Base-by-base conservation (phyloP, 2,329 filamentous ascomycete genomes). In the Cercospora canescens region DNA sequence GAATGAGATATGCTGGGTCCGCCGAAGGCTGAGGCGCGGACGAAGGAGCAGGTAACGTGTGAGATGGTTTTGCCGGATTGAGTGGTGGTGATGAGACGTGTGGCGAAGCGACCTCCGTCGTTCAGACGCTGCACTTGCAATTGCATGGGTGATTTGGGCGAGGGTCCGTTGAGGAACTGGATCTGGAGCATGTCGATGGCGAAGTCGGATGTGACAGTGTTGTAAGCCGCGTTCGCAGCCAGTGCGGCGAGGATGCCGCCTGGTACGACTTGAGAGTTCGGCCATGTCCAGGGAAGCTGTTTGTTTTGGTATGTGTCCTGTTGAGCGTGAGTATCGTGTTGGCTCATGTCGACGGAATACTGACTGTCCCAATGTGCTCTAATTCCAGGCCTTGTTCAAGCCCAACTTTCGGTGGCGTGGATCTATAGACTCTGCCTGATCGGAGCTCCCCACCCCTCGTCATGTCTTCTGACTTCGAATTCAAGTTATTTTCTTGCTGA, bases 31-130 rank as follows among this genome's bases (percentile, higher is more conserved):
- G 57, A 28, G 4, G 41, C 28, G 4, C 69, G 69, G 11, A 69
- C 63, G 54, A 70, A 70, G 26, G 57, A 57, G 61, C 67, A 68
- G 16, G 64, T 68, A n/a, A 68, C 61, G 34, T 66, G 61, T 21
- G 55, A 55, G n/a, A 68, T 61, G 6, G 58, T 34, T 9, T n/a
- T 55, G 26, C 64, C 48, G 9, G 52, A n/a, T 41, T 68, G 67
- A 26, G 56, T 39, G n/a, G 61, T 50, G n/a, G 60, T 61, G 28
- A 68, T 54, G 12, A 66, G 41, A 8, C 67, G 35, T n/a, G 39
- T 62, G 6, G 62, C 60, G 30, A 68, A 68, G 21, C 67, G 60
- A 6, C 67, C 67, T 12, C 64, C 61, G 35, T 68, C 67, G 18
- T 55, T 66, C 8, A 66, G 61, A 8, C 64, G 41, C 37, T 66